Percentiles rank a stretch among this genome's conserved stretches.
phyloP scores from a whole-genome alignment of 2,329 filamentous ascomycete species.

The Dothiorella sarmentorum region DNA sequence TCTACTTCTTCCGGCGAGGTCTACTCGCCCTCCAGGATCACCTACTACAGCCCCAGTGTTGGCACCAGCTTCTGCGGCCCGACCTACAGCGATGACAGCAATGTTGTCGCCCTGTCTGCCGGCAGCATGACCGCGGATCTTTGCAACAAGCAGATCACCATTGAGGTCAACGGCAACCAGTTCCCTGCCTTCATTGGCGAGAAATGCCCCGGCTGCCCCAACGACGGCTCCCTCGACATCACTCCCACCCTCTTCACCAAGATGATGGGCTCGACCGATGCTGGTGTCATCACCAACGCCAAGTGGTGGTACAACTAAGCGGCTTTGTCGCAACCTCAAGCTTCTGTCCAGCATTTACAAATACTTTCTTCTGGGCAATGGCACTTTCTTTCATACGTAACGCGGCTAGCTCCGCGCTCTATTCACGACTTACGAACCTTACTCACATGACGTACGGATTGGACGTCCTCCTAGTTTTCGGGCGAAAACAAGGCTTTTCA shows the following conservation, averaged over 20 bases:
- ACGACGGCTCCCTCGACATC: slow-evolving; percentile 29
- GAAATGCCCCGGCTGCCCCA: slow-evolving; percentile 33
- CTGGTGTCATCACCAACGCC: slow-evolving; percentile 9
- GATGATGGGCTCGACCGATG: slow-evolving; percentile 23
- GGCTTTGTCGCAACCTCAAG: neutral
- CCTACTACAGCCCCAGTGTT: slow-evolving; percentile 33
- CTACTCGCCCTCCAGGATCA: slow-evolving; percentile 22
- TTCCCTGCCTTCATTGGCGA: slow-evolving; percentile 32
- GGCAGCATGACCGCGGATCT: slow-evolving; percentile 32
- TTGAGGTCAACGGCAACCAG: slow-evolving; percentile 31
- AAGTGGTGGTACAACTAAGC: slow-evolving; percentile 14
- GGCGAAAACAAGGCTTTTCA: neutral
- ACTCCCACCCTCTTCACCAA: slow-evolving; percentile 30
- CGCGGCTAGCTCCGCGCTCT: slow-evolving; percentile 5
- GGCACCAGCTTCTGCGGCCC: slow-evolving; percentile 32
- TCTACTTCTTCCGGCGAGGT: neutral
- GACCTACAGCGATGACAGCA: slow-evolving; percentile 24
- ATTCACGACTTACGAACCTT: slow-evolving; percentile 5
- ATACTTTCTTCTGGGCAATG: neutral
- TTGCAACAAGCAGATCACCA: slow-evolving; percentile 34
- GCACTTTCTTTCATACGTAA: neutral
- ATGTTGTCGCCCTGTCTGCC: slow-evolving; percentile 31
- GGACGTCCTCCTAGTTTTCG: neutral
- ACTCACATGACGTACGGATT: neutral
- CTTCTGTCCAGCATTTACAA: neutral